phyloP scores from a whole-genome alignment of 2,329 filamentous ascomycete genomes.

The Sclerotinia borealis region DNA sequence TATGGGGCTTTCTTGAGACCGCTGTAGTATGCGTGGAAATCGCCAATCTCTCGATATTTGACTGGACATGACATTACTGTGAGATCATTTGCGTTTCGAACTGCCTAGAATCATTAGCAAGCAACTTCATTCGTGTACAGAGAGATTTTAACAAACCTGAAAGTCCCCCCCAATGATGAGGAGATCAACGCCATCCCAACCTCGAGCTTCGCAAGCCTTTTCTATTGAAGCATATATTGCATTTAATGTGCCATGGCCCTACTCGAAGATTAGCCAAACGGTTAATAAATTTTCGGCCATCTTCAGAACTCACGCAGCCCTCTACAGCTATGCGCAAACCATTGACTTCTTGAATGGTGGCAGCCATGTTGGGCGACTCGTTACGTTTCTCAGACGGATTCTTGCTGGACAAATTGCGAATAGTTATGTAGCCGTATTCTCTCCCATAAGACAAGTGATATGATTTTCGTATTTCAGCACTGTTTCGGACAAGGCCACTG shows the following conservation, averaged over 20 bases:
- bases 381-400: background rate
- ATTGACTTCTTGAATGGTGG: constrained; percentile 26
- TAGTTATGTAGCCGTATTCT: background rate
- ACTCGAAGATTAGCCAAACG: background rate
- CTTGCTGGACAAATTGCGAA: background rate
- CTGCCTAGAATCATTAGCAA: constrained; percentile 48
- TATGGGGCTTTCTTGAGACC: constrained; percentile 73
- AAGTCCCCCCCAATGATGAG: constrained; percentile 97
- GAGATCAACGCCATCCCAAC: constrained; percentile 78
- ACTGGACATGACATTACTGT: constrained; percentile 81
- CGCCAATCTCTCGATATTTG: constrained; percentile 82
- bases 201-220: constrained; percentile 60
- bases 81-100: constrained; percentile 82
- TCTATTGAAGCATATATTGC: constrained; percentile 81
- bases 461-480: background rate
- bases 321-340: constrained; percentile 75
- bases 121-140: background rate
- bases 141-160: constrained; percentile 49
- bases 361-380: constrained; percentile 19
- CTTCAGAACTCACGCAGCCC: constrained; percentile 64
- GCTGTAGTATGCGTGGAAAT: constrained; percentile 92
- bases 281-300: background rate
- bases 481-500: background rate
- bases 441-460: background rate
- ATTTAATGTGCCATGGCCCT: constrained; percentile 89